Conservation (phyloP, 1,284 basidiomycete genomes). For the Erythrobasidium hasegawianum region DNA sequence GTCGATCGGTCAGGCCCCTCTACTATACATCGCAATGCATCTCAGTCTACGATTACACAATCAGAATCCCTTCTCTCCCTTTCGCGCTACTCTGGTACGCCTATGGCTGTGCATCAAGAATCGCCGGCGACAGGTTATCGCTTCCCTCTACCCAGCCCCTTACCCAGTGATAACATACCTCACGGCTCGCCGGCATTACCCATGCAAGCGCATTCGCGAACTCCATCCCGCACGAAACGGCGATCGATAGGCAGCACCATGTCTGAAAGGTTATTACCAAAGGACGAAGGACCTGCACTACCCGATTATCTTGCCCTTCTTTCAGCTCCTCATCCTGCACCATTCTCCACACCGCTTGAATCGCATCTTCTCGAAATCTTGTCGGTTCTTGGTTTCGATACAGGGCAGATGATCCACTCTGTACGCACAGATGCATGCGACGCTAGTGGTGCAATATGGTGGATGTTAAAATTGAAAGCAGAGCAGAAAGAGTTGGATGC, state of each 20-base stretch:
- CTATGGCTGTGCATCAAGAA: conserved; percentile 15
- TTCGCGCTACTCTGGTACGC: conserved; percentile 5
- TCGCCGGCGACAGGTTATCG: conserved; percentile 31
- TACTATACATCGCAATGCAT: conserved; percentile 8
- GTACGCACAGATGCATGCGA: conserved; percentile 91
- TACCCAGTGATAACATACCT: conserved; percentile 6
- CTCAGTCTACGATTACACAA: conserved; percentile 17
- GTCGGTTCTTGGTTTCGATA: conserved; percentile 78
- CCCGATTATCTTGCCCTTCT: conserved; percentile 67
- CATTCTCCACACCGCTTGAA: conserved; percentile 80
- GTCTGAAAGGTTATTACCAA: conserved; percentile 50
- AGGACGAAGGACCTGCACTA: conserved; percentile 36
- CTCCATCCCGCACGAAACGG: conserved; percentile 88
- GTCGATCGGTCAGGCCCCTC: background rate
- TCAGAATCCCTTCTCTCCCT: conserved; percentile 18
- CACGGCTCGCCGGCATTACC: conserved; percentile 42
- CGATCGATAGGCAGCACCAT: conserved; percentile 80
- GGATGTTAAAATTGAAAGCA: conserved; percentile 72
- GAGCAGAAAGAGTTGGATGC: conserved; percentile 38
- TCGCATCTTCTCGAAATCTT: conserved; percentile 73
- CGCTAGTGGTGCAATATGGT: conserved; percentile 86
- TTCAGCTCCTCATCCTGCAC: conserved; percentile 59
- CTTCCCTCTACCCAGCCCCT: conserved; percentile 18
- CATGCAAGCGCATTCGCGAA: conserved; percentile 59
- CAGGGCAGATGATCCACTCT: conserved; percentile 88